These are phyloP conservation scores for Xylaria acuta DNA, from an alignment of 495 filamentous ascomycete genomes.

Conservation along the genomic window DNA sequence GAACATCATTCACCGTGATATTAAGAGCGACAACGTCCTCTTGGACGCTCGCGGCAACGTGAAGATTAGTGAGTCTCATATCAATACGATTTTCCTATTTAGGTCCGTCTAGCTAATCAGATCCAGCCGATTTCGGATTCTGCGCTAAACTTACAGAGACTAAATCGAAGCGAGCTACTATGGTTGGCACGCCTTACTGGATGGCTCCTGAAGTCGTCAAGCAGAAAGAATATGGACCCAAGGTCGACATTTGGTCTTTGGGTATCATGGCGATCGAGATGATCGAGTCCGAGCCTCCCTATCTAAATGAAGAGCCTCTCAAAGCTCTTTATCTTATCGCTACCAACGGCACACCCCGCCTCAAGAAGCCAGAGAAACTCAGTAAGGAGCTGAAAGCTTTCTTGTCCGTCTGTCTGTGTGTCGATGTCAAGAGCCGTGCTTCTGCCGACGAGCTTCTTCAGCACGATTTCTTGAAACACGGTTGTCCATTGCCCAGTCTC, in stretches of 20 bases:
- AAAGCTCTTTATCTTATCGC: slow-evolving; percentile 97
- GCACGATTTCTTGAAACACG: slow-evolving; percentile 78
- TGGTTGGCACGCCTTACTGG: slow-evolving; percentile 99
- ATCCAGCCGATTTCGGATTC: slow-evolving; percentile 93
- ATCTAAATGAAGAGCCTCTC: slow-evolving; percentile 95
- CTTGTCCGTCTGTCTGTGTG: slow-evolving; percentile 92
- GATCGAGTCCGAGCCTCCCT: slow-evolving; percentile 98
- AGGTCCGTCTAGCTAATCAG: slow-evolving; percentile 40
- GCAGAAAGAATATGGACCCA: slow-evolving; percentile 97
- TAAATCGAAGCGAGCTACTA: slow-evolving; percentile 95
- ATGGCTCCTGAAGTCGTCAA: slow-evolving; percentile 99
- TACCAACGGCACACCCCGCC: slow-evolving; percentile 92
- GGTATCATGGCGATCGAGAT: slow-evolving; percentile 99
- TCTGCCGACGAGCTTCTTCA: slow-evolving; percentile 85
- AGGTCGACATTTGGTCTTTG: slow-evolving; percentile 98
- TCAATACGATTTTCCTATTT: neutral
- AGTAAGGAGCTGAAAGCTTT: slow-evolving; percentile 97
- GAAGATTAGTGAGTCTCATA: slow-evolving; percentile 83
- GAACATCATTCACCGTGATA: slow-evolving; percentile 98
- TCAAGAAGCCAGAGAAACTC: slow-evolving; percentile 97
- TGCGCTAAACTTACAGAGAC: slow-evolving; percentile 98
- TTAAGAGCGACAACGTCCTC: slow-evolving; percentile 98
- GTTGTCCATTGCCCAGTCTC: slow-evolving; percentile 80
- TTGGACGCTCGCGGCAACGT: slow-evolving; percentile 92
- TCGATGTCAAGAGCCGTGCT: slow-evolving; percentile 93